Conservation (phyloP, 108 stramenopile genomes). For the Schizochytrium sp. region DNA sequence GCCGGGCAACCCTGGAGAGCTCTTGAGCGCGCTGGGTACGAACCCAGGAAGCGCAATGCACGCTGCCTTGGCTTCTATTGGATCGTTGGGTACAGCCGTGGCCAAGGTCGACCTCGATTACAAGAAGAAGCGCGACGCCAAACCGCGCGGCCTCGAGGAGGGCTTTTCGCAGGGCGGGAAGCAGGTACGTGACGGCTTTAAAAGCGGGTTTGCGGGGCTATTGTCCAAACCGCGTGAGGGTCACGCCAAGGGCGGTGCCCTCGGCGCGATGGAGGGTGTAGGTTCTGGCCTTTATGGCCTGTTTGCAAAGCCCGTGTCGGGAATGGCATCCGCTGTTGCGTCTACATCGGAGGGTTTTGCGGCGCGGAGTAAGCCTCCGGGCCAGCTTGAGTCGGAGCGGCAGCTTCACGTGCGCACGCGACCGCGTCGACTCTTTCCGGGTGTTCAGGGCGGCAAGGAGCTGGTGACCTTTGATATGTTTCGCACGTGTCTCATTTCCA, state of each 20-base stretch:
- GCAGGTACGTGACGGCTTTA: background rate
- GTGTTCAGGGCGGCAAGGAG: background rate
- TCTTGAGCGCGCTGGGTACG: background rate
- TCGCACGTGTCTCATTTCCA: background rate
- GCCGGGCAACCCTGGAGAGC: background rate
- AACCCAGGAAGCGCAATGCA: background rate
- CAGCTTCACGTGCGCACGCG: background rate
- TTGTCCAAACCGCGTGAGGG: background rate
- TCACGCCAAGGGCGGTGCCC: background rate
- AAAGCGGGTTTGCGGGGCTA: background rate
- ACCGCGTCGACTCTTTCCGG: background rate
- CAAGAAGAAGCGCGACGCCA: background rate
- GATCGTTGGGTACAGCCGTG: background rate
- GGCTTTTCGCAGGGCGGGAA: background rate
- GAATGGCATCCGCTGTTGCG: background rate
- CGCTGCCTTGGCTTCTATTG: background rate
- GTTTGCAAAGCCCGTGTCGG: background rate
- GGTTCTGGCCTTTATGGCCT: background rate
- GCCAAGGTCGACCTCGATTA: background rate
- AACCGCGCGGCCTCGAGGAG: background rate
- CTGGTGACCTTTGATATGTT: background rate
- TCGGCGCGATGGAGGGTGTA: background rate
- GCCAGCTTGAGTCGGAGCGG: background rate
- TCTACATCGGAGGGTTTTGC: background rate
- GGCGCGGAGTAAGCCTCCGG: background rate